Evolutionary conservation across 176 grass and related monocot genomes (phyloP).

Genomic region (Carex parvula): DNA sequence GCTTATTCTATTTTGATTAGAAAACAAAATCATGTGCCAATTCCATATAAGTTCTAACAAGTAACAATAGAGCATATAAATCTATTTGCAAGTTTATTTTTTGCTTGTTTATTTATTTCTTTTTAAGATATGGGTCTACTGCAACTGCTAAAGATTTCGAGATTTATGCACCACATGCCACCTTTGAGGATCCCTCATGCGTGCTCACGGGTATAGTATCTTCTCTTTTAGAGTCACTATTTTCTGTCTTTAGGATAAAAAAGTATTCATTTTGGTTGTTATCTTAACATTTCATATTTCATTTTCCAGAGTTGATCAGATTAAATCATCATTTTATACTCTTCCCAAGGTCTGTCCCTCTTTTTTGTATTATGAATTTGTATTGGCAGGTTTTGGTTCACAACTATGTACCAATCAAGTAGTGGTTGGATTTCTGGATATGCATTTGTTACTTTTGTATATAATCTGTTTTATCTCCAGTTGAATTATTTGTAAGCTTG

Average conservation of each 20-base stretch:
- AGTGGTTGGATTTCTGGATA: background rate
- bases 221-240: background rate
- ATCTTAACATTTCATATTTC: conserved; percentile 1
- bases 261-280: background rate
- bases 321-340: conserved; percentile 51
- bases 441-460: background rate
- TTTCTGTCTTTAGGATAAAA: background rate
- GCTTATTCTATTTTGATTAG: background rate
- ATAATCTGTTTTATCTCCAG: background rate
- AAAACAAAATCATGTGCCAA: background rate
- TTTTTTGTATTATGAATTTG: background rate
- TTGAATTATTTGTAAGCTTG: background rate
- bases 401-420: background rate
- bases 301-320: conserved; percentile 45
- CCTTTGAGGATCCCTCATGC: conserved; percentile 52
- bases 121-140: conserved; percentile 40
- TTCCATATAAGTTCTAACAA: background rate
- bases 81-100: background rate
- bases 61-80: background rate
- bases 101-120: conserved; percentile 5
- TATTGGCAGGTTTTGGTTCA: background rate
- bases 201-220: conserved; percentile 34
- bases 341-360: conserved; percentile 38
- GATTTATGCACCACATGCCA: conserved; percentile 44
- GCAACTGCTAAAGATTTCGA: conserved; percentile 49